Conservation (phyloP, 441 rosid genomes). For the Eutrema salsugineum region DNA sequence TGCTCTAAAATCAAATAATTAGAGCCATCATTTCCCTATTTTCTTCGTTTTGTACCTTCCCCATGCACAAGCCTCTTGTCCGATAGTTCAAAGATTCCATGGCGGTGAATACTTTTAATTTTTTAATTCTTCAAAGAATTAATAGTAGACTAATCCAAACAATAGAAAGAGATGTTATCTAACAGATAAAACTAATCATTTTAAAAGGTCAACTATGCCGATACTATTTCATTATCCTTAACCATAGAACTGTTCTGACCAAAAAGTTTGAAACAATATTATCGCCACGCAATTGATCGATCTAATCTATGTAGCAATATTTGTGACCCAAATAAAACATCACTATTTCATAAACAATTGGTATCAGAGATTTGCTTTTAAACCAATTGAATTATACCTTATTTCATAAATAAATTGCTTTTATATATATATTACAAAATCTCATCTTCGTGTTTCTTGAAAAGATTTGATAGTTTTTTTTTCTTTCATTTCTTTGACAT, state of each 20-base stretch:
- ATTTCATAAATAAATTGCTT: not conserved
- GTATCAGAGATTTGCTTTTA: not conserved
- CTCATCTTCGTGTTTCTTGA: not conserved
- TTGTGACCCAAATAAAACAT: constrained; percentile 25
- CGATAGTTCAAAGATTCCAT: constrained; percentile 1
- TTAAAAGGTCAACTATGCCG: constrained; percentile 14
- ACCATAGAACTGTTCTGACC: constrained; percentile 6
- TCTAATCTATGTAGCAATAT: not conserved
- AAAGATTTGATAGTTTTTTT: not conserved
- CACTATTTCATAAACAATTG: not conserved
- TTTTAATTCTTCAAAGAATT: not conserved
- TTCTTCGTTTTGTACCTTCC: not conserved
- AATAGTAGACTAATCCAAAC: not conserved
- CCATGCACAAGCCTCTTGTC: not conserved
- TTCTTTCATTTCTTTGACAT: not conserved
- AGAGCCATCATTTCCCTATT: not conserved
- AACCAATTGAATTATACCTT: not conserved
- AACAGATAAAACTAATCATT: not conserved
- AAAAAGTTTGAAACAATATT: not conserved
- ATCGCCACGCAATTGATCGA: constrained; percentile 5
- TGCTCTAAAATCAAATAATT: not conserved
- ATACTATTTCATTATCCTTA: constrained; percentile 7
- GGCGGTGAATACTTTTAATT: constrained; percentile 21
- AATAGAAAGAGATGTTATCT: not conserved
- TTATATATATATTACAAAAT: not conserved